Percentiles rank a stretch among this genome's conserved stretches.
These are phyloP conservation scores for Hymenoscyphus fraxineus DNA, from an alignment of 2,329 filamentous ascomycete species.

Conservation along the genomic window DNA sequence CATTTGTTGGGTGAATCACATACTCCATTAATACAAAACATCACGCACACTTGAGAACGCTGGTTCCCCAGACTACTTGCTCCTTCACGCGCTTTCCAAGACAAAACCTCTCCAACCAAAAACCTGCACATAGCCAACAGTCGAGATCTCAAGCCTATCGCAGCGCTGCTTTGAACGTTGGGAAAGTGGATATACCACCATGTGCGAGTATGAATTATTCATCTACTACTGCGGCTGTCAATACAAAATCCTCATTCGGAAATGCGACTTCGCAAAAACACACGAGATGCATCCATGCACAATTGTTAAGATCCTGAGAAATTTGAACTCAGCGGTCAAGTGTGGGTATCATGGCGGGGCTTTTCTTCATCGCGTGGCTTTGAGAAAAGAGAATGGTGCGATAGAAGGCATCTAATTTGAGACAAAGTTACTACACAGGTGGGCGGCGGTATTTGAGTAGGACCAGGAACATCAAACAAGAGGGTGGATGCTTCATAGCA, in stretches of 20 bases:
- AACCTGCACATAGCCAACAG: not conserved
- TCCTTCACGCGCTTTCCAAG: not conserved
- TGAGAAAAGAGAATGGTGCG: not conserved
- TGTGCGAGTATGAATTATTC: constrained; percentile 3
- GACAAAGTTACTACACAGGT: not conserved
- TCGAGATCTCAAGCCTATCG: not conserved
- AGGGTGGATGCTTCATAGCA: not conserved
- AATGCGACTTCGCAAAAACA: not conserved
- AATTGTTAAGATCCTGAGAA: not conserved
- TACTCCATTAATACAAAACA: not conserved
- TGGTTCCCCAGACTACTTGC: not conserved
- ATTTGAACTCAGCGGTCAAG: not conserved
- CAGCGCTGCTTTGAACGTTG: not conserved
- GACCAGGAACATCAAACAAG: not conserved
- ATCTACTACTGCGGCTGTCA: constrained; percentile 1
- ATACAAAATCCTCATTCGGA: constrained; percentile 3
- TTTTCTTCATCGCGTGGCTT: not conserved
- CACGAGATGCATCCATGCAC: not conserved
- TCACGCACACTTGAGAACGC: too few species aligned
- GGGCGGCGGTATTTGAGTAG: not conserved
- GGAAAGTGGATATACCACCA: not conserved
- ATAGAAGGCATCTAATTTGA: not conserved
- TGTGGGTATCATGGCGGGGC: constrained; percentile 4
- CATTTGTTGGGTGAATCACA: not conserved
- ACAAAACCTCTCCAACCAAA: not conserved